Conservation (phyloP, 345 rosid species). For the Salix dunnii region DNA sequence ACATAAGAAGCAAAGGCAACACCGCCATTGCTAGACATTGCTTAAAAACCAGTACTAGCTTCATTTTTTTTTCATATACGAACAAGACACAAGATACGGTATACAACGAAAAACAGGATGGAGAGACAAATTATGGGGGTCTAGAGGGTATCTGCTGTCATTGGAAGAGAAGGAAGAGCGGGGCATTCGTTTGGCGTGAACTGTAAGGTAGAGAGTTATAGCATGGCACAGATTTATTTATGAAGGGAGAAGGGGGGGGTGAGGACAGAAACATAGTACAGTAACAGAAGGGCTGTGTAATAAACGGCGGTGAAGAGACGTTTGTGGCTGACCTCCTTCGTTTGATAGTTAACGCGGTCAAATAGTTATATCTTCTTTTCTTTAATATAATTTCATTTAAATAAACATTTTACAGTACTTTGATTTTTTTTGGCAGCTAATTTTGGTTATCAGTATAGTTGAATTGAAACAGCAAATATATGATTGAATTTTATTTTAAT, state of each 20-base stretch:
- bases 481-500: no score
- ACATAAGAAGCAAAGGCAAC: constrained; percentile 21
- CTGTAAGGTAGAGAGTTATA: constrained; percentile 44
- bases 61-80: neutral
- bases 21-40: constrained; percentile 17
- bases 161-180: constrained; percentile 2
- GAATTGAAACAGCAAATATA: no score
- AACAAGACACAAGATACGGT: neutral
- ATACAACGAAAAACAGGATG: neutral
- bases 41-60: constrained; percentile 3
- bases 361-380: no score
- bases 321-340: constrained; percentile 17
- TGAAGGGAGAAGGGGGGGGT: constrained; percentile 39
- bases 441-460: no score
- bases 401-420: no score
- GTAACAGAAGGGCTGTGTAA: constrained; percentile 11
- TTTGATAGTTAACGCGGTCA: no score
- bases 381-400: no score
- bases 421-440: no score
- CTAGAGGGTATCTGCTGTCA: constrained; percentile 14
- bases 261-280: no score
- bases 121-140: neutral
- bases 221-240: constrained; percentile 39
- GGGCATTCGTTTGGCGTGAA: constrained; percentile 85
- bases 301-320: constrained; percentile 81